Base-by-base conservation (phyloP, 2,329 filamentous ascomycete species). In the Elsinoe australis region DNA sequence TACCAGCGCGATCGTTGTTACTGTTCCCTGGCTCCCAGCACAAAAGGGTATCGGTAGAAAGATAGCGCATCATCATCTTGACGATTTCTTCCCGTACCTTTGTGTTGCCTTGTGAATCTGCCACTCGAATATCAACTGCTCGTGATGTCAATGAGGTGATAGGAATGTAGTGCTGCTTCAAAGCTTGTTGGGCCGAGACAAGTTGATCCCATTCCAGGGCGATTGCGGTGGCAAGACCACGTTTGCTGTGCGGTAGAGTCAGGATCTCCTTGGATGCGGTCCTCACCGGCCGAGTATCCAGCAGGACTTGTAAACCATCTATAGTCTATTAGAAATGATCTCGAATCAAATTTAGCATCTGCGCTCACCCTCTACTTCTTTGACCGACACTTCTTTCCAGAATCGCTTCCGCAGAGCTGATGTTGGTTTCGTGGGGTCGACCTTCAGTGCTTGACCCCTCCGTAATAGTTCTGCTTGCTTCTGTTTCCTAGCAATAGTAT, bases 181-280 rank as follows among this genome's bases (percentile, higher is more conserved):
- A 76, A 0, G 88, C 87, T 67, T 96, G 87, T 61, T 89, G 83
- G 2, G 85, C 80, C 10, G 85, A 85, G 18, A 82, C 76, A 52
- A 98, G 76, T 41, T 83, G 73, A 63, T 95, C 89, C 92, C 92
- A 98, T 71, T 98, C 92, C 35, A 94, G 70, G 2, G 90, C 92
- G 53, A 98, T 81, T 49, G 87, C 86, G 35, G 82, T 75, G 18
- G 90, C 90, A 31, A 96, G 82, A 59, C 87, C 78, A 24, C 80
- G 81, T 69, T 95, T 96, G 49, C 75, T 76, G 1, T 70, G 59
- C 0, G 92, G 89, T 21, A 96, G 60, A 1, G 75, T 78, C 57
- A 98, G 72, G 54, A 87, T 72, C 32, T 76, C 62, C 61, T 89
- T 87, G 47, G 81, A 81, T 5, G 72, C 85, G 45, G 85, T 87